Evolutionary conservation across 208 protist species (phyloP).

Genomic region (Tritrichomonas musculus): DNA sequence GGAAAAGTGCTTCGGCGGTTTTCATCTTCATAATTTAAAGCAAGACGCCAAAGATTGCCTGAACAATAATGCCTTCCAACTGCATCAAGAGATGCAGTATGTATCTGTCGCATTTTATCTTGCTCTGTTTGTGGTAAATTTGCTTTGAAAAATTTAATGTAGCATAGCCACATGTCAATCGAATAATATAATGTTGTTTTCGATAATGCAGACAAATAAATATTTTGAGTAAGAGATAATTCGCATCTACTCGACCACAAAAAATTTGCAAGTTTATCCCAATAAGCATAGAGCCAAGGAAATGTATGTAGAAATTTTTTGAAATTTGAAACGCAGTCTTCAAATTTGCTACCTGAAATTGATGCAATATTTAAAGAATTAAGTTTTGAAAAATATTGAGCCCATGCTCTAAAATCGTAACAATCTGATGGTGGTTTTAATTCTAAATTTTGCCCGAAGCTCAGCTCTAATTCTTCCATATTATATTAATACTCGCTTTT

Average conservation of each 20-base stretch:
- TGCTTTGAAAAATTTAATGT: background rate
- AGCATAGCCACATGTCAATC: background rate
- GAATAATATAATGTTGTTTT: background rate
- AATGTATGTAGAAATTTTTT: background rate
- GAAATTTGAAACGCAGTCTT: background rate
- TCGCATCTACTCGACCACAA: too few relatives aligned
- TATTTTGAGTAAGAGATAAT: too few relatives aligned
- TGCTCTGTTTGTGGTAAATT: background rate
- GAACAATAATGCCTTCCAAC: background rate
- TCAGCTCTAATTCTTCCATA: too few relatives aligned
- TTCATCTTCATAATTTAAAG: background rate
- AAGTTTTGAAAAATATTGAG: background rate
- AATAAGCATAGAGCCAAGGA: background rate
- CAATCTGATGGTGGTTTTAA: background rate
- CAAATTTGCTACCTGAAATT: background rate
- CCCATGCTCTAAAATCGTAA: background rate
- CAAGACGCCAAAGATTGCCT: background rate
- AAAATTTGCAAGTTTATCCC: background rate
- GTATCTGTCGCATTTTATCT: background rate
- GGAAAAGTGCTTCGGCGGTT: background rate
- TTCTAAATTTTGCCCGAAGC: too few relatives aligned
- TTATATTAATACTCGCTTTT: too few relatives aligned
- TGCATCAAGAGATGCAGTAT: background rate
- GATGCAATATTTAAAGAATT: background rate
- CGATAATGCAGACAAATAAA: background rate